Conservation (phyloP, 225 moss, liverwort and hornwort species). For the Takakia lepidozioides region DNA sequence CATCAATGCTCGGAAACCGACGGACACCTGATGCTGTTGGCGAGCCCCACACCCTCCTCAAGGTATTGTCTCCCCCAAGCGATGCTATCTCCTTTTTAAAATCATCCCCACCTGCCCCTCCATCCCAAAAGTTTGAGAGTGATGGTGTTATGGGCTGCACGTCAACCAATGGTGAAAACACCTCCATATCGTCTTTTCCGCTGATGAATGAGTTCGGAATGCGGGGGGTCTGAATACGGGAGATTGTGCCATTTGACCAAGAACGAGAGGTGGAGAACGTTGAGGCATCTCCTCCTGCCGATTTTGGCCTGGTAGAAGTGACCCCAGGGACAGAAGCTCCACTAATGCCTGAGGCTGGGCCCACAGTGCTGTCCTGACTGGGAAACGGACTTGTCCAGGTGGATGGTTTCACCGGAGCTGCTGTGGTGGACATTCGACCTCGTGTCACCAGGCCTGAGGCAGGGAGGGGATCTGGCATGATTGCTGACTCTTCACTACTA, state of each 20-base stretch:
- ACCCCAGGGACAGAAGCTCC: constrained; percentile 24
- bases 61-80: constrained; percentile 23
- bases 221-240: constrained; percentile 75
- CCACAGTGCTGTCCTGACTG: constrained; percentile 40
- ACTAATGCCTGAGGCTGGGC: constrained; percentile 19
- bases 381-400: constrained; percentile 40
- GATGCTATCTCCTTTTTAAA: constrained; percentile 50
- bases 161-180: constrained; percentile 96
- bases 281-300: constrained; percentile 48
- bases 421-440: constrained; percentile 55
- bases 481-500: constrained; percentile 84
- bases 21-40: constrained; percentile 29
- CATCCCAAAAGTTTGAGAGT: constrained; percentile 80
- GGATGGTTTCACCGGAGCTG: constrained; percentile 46
- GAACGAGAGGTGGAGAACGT: constrained; percentile 39
- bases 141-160: constrained; percentile 99
- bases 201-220: constrained; percentile 56
- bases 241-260: constrained; percentile 79
- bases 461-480: constrained; percentile 99
- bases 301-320: constrained; percentile 37
- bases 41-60: constrained; percentile 31
- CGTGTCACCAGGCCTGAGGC: constrained; percentile 53
- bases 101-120: constrained; percentile 66
- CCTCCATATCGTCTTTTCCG: constrained; percentile 98
- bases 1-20: constrained; percentile 75